Evolutionary conservation across 805 yeast species (phyloP), one percentile per base, ranked within the genome.

Genomic region (Sungouiella thailandica): DNA sequence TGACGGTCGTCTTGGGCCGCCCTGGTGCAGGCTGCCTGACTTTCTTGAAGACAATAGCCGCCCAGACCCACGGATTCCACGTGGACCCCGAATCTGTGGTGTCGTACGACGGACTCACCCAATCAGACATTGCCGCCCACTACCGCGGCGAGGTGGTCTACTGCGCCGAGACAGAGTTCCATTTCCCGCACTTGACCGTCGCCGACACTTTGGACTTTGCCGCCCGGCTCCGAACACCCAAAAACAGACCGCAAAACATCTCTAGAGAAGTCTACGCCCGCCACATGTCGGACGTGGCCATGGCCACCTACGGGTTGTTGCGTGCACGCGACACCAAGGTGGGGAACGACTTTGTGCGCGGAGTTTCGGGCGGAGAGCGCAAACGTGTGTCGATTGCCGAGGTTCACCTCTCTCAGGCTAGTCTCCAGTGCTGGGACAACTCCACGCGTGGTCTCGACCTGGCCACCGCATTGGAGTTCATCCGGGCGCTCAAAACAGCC

Each of bases 361-460:
- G 87, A 62, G 84, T 81, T 26, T 79, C 90, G 33, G 90, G 94
- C 50, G 93, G 93, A 67, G 93, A 84, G 62, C 66, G 93, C 44
- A 83, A 83, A 58, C 75, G 94, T 63, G 90, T 84, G 3, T 80
- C 90, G 8, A 78, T 84, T 48, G 86, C 88, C 8, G 95, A 84
- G 58, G 83, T 84, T 1, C 62, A 82, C 28, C 72, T 82, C 28
- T 68, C 79, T 32, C 76, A 79, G 20, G 81, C 86, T 17, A 62
- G 73, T 31, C 65, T 81, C 32, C 79, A 73, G 43, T 76, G 83
- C 58, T 80, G 84, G 76, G 89, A 84, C 65, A 84, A 85, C 51
- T 82, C 90, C 4, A 85, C 95, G 4, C 74, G 93, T 64, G 95
- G 94, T 48, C 68, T 85, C 37, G 95, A 84, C 60, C 72, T 93